A percentile compares a stretch with the other conserved stretches of the same genome.
phyloP scores from a whole-genome alignment of 2,329 filamentous ascomycete species.

The Penicillium sp. region DNA sequence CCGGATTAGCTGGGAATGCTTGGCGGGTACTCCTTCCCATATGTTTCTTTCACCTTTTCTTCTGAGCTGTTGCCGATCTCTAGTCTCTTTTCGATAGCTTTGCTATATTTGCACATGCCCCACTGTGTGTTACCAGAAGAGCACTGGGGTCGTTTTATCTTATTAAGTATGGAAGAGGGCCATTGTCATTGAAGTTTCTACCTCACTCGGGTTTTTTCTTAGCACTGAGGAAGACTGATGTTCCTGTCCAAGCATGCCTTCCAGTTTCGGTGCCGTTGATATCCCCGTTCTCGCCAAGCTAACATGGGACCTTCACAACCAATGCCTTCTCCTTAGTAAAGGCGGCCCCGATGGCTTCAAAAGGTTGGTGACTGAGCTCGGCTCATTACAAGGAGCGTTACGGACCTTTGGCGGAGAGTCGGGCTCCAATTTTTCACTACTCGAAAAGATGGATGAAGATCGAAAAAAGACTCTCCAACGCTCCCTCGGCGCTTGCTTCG shows the following conservation, averaged over 20 bases:
- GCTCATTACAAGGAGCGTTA: slow-evolving; percentile 29
- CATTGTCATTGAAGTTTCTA: neutral
- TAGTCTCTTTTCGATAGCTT: neutral
- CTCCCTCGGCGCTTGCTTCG: slow-evolving; percentile 26
- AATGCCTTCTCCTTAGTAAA: slow-evolving; percentile 26
- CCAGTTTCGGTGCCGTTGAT: slow-evolving; percentile 24
- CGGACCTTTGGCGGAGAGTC: slow-evolving; percentile 26
- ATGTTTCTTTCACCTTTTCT: neutral
- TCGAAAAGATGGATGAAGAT: slow-evolving; percentile 24
- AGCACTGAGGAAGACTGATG: neutral
- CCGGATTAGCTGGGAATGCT: neutral
- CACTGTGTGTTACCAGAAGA: neutral
- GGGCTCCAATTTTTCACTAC: slow-evolving; percentile 25
- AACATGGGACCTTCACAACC: slow-evolving; percentile 32
- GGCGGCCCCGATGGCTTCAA: slow-evolving; percentile 33
- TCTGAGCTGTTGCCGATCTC: neutral
- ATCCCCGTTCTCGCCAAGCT: slow-evolving; percentile 26
- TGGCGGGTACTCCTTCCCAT: neutral
- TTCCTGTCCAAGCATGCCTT: slow-evolving; percentile 18
- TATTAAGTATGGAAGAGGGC: neutral
- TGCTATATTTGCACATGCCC: neutral
- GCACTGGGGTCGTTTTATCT: neutral
- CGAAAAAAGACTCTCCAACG: slow-evolving; percentile 25
- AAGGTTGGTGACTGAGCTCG: slow-evolving; percentile 30
- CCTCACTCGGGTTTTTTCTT: neutral